Evolutionary conservation across 169 alveolate species (phyloP).

Genomic region (Prorocentrum cordatum): DNA sequence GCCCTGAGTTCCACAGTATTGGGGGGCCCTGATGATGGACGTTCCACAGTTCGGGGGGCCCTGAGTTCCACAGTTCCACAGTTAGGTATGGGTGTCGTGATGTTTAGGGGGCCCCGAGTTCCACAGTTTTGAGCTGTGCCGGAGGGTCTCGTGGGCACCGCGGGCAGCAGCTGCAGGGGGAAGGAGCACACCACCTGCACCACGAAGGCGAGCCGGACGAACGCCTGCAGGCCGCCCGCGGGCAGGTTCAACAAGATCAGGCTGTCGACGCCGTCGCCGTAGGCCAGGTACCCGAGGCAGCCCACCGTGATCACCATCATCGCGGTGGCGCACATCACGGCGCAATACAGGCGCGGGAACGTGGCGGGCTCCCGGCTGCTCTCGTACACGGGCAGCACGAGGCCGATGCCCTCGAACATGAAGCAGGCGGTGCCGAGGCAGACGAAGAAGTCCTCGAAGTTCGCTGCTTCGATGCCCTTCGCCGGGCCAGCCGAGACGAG

Average conservation of each 20-base stretch:
- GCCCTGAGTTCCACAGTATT: too few relatives aligned
- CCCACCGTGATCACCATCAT: background rate
- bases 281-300: slow-evolving; percentile 22
- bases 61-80: too few relatives aligned
- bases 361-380: slow-evolving; percentile 6
- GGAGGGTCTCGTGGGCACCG: too few relatives aligned
- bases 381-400: slow-evolving; percentile 15
- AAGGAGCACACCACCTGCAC: slow-evolving; percentile 35
- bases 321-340: background rate
- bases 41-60: too few relatives aligned
- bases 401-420: slow-evolving; percentile 55
- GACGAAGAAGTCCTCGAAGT: background rate
- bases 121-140: too few relatives aligned
- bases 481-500: background rate
- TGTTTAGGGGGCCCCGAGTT: too few relatives aligned
- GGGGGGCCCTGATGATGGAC: too few relatives aligned
- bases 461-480: background rate
- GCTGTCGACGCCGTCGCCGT: background rate
- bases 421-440: slow-evolving; percentile 28
- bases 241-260: slow-evolving; percentile 8
- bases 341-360: background rate
- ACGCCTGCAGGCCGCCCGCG: background rate
- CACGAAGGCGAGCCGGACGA: slow-evolving; percentile 23
- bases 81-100: too few relatives aligned
- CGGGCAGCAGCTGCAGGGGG: slow-evolving; percentile 43